A percentile compares a stretch with the other conserved stretches of the same genome.
Conservation (phyloP, 2,329 filamentous ascomycete species). For the Sporothrix pseudoabietina region DNA sequence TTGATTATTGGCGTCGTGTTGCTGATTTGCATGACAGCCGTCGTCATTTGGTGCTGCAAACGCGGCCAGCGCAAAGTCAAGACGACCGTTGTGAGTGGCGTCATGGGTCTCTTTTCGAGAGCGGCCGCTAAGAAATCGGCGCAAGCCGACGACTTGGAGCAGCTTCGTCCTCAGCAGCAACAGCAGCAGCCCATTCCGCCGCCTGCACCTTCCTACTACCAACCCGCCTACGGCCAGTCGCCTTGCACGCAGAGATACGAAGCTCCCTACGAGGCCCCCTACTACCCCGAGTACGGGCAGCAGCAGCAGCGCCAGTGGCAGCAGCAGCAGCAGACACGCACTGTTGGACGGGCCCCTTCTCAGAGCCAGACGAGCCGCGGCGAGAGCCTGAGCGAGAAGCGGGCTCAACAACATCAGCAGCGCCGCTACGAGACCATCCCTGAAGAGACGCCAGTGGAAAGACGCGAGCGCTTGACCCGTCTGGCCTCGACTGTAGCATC, state of each 20-base stretch:
- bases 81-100: not conserved
- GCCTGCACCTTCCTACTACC: not conserved
- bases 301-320: slow-evolving; percentile 6
- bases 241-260: not conserved
- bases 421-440: not conserved
- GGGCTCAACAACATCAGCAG: not conserved
- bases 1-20: not conserved
- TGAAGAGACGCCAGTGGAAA: not conserved
- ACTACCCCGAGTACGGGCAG: not conserved
- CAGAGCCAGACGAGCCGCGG: not conserved
- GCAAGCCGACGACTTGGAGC: not conserved
- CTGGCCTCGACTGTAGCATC: not conserved
- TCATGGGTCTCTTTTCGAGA: not conserved
- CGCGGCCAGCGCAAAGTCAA: slow-evolving; percentile 20
- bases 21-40: slow-evolving; percentile 6
- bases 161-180: not conserved
- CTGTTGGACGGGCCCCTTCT: not conserved
- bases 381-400: not conserved
- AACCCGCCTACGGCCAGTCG: not conserved
- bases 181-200: not conserved
- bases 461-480: not conserved
- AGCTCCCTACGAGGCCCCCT: not conserved
- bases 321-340: not conserved
- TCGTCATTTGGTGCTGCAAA: not conserved
- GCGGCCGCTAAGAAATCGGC: not conserved